Evolutionary conservation across 1,284 basidiomycete genomes (phyloP).

Genomic region (Leccinum pallidistipes): DNA sequence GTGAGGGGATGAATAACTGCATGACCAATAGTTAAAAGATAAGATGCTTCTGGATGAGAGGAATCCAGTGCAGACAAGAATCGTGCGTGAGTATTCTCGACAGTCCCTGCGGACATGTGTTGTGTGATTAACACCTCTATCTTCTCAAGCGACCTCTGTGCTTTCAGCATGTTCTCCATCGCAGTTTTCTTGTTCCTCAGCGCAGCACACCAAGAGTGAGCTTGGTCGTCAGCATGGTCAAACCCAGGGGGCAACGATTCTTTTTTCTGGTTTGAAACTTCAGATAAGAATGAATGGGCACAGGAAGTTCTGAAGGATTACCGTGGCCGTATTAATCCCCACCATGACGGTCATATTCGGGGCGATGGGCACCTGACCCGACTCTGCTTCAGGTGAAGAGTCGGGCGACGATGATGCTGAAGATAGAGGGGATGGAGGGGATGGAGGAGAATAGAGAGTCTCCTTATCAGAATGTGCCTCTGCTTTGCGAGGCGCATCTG

Average conservation of each 20-base stretch:
- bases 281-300: background rate
- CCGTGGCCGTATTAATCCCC: background rate
- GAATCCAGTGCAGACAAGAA: background rate
- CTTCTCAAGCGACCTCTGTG: background rate
- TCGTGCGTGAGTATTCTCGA: background rate
- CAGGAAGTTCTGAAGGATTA: background rate
- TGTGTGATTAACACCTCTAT: background rate
- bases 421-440: background rate
- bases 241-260: background rate
- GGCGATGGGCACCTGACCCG: too few species aligned
- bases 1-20: background rate
- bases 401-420: background rate
- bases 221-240: background rate
- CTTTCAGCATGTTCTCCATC: background rate
- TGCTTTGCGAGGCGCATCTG: too few species aligned
- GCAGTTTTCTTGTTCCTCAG: background rate
- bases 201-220: background rate
- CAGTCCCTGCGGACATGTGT: background rate
- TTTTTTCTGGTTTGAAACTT: background rate
- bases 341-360: background rate
- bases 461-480: too few species aligned
- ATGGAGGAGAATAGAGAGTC: too few species aligned
- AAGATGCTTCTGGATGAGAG: background rate
- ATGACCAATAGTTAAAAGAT: background rate
- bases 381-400: background rate